phyloP scores from a whole-genome alignment of 2,329 filamentous ascomycete genomes.

The Aspergillus quadrilineatus region DNA sequence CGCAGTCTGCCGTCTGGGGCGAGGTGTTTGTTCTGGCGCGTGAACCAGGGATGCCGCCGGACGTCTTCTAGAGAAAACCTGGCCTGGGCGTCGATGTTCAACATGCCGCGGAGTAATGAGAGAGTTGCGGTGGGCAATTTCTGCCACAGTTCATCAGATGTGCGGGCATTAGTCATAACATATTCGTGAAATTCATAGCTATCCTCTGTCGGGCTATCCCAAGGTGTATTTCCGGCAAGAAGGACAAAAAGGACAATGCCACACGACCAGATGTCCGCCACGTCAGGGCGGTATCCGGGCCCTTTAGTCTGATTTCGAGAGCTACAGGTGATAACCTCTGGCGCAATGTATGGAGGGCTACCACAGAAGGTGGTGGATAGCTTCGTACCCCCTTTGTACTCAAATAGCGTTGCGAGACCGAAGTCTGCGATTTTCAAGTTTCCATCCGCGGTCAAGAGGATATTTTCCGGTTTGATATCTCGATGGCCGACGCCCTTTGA shows the following conservation, averaged over 20 bases:
- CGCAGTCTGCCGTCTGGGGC: slow-evolving; percentile 69
- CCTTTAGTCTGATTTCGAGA: slow-evolving; percentile 51
- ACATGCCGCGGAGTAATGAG: slow-evolving; percentile 88
- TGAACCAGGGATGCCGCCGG: slow-evolving; percentile 93
- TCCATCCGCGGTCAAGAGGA: slow-evolving; percentile 79
- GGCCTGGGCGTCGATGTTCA: slow-evolving; percentile 71
- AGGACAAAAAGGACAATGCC: slow-evolving; percentile 97
- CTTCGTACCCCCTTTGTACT: slow-evolving; percentile 81
- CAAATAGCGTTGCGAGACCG: slow-evolving; percentile 89
- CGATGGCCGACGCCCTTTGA: slow-evolving; percentile 92
- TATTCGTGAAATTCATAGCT: slow-evolving; percentile 95
- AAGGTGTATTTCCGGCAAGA: slow-evolving; percentile 92
- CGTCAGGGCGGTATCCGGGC: slow-evolving; percentile 60
- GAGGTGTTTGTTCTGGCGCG: slow-evolving; percentile 74
- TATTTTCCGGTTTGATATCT: slow-evolving; percentile 92
- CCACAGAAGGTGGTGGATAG: slow-evolving; percentile 87
- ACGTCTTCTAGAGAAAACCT: slow-evolving; percentile 86
- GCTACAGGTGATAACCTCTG: slow-evolving; percentile 70
- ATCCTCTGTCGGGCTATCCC: slow-evolving; percentile 83
- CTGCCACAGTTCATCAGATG: slow-evolving; percentile 81
- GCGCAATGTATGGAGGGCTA: slow-evolving; percentile 94
- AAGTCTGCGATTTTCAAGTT: slow-evolving; percentile 95
- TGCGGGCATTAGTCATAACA: slow-evolving; percentile 72
- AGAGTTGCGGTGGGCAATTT: slow-evolving; percentile 71
- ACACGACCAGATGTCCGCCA: slow-evolving; percentile 94